Conservation (phyloP, 495 filamentous ascomycete species). For the Xylaria telfairii region DNA sequence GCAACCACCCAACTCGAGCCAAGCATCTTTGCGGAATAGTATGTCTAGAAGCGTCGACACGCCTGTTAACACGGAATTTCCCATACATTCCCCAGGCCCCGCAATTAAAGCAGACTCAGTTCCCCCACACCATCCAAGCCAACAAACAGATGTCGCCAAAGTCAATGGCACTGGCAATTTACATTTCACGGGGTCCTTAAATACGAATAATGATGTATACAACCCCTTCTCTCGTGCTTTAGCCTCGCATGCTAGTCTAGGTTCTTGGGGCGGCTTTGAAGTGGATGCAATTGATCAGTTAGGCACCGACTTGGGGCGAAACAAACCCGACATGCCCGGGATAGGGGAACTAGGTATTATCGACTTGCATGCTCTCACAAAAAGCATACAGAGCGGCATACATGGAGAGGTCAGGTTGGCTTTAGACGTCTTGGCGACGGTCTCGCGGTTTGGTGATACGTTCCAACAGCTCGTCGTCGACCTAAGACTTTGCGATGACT, state of each 20-base stretch:
- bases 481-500: slow-evolving; percentile 80
- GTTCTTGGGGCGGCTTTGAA: slow-evolving; percentile 66
- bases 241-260: slow-evolving; percentile 39
- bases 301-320: slow-evolving; percentile 65
- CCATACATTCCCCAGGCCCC: slow-evolving; percentile 48
- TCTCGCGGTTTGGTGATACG: slow-evolving; percentile 65
- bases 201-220: slow-evolving; percentile 54
- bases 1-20: slow-evolving; percentile 42
- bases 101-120: slow-evolving; percentile 43
- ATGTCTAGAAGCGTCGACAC: slow-evolving; percentile 50
- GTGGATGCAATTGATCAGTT: slow-evolving; percentile 65
- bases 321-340: slow-evolving; percentile 74
- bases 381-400: slow-evolving; percentile 91
- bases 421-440: slow-evolving; percentile 77
- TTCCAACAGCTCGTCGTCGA: slow-evolving; percentile 58
- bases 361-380: slow-evolving; percentile 89
- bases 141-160: slow-evolving; percentile 40
- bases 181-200: slow-evolving; percentile 43
- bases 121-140: slow-evolving; percentile 43
- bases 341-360: slow-evolving; percentile 83
- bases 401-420: slow-evolving; percentile 86
- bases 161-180: slow-evolving; percentile 34
- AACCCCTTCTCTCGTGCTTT: slow-evolving; percentile 68
- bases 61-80: slow-evolving; percentile 47
- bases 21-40: slow-evolving; percentile 46